Base-by-base conservation (phyloP, 2,329 filamentous ascomycete species). In the Gnomoniopsis sp. region DNA sequence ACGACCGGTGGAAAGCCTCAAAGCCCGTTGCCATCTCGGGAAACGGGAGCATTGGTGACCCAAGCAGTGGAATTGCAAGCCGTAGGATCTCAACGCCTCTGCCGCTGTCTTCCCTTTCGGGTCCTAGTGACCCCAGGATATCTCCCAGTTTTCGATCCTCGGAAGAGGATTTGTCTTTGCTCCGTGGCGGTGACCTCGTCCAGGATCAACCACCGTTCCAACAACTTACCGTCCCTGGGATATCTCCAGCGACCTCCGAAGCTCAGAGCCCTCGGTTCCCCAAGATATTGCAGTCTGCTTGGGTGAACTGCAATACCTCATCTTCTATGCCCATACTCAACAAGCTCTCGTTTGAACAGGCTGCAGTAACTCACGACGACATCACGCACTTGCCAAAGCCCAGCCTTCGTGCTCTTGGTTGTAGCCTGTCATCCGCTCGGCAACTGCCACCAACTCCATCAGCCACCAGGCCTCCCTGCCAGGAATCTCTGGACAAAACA, bases 151-250 rank as follows among this genome's bases (percentile, higher is more conserved):
- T 38, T 26, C 64, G 64, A 47, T 66, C 67, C 17, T 57, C 78
- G 23, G 71, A 71, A 49, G 77, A 73, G 63, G 81, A 79, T 68
- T 75, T 80, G 65, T 77, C 74, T 64, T 77, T 73, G 62, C 75
- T 68, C 38, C 38, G 43, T 34, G 59, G 26, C 43, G 26, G 34
- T 57, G 74, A 79, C 44, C 71, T 68, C 63, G 69, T 73, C 64
- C 66, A 55, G n/a, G 56, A 56, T 21, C 64, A 57, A 47, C 60
- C 62, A 22, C 44, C n/a, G 11, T 57, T 49, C 50, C 60, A 51
- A 48, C 49, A 46, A 7, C 22, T 38, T 21, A 58, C 60, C 22
- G 61, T 63, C 21, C 59, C 36, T 23, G 62, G 64, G 26, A 52
- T 49, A 48, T 52, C 60, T 19, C 54, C 21, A 33, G 53, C 34